phyloP scores from a whole-genome alignment of 2,329 filamentous ascomycete genomes.

The Colletotrichum lindemuthianum region DNA sequence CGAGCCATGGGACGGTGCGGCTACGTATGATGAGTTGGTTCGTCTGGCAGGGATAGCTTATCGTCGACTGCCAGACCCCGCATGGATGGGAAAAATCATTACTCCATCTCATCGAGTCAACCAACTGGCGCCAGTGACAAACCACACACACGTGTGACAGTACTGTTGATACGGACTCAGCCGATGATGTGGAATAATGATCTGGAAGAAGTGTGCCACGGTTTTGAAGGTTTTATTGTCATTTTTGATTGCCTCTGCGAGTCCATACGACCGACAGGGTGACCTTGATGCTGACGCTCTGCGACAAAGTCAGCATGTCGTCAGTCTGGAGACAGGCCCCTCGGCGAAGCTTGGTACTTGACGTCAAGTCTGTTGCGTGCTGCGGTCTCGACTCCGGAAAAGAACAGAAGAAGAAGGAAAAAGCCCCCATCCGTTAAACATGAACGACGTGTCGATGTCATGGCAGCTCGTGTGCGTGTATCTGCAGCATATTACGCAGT shows the following conservation, averaged over 20 bases:
- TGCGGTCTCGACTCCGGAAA: not conserved
- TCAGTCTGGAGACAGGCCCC: slow-evolving; percentile 9
- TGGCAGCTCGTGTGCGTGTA: not conserved
- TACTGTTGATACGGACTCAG: too few species aligned
- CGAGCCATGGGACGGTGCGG: slow-evolving; percentile 31
- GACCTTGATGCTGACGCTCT: too few species aligned
- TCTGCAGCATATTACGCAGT: not conserved
- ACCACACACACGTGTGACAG: not conserved
- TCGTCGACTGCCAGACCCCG: slow-evolving; percentile 31
- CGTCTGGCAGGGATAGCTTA: slow-evolving; percentile 33
- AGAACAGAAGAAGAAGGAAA: too few species aligned
- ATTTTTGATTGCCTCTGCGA: too few species aligned
- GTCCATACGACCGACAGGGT: too few species aligned
- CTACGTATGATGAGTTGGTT: slow-evolving; percentile 26
- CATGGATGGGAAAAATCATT: slow-evolving; percentile 40
- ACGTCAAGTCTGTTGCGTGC: slow-evolving; percentile 8
- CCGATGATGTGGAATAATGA: too few species aligned
- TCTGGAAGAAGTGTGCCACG: too few species aligned
- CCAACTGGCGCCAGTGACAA: slow-evolving; percentile 17
- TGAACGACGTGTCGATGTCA: not conserved
- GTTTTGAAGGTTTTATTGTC: too few species aligned
- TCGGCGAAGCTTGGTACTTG: not conserved
- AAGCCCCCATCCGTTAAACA: not conserved
- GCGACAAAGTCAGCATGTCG: slow-evolving; percentile 1
- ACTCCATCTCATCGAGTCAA: slow-evolving; percentile 42